Evolutionary conservation across 2,329 filamentous ascomycete genomes (phyloP).

Genomic region (Raffaelea deltoideospora): DNA sequence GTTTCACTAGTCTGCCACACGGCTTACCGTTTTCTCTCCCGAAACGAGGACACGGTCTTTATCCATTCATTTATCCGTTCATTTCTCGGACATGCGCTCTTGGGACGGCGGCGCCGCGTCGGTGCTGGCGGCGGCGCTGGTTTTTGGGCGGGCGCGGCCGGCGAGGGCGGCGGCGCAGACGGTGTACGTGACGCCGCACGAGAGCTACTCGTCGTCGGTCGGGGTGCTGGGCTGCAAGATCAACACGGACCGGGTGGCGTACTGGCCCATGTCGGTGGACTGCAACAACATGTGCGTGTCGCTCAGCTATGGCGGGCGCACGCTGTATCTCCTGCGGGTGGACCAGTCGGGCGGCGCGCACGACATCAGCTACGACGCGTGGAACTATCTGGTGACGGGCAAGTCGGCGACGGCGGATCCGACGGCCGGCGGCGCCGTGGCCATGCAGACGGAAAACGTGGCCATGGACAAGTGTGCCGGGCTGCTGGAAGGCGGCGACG

Average conservation of each 20-base stretch:
- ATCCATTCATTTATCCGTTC: too few relatives aligned
- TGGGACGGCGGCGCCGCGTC: too few relatives aligned
- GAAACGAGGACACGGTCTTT: too few relatives aligned
- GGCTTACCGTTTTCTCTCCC: too few relatives aligned
- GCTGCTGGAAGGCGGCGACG: conserved; percentile 27
- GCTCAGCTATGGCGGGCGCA: conserved; percentile 30
- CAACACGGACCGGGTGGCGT: conserved; percentile 42
- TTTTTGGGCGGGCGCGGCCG: too few relatives aligned
- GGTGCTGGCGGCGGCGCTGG: too few relatives aligned
- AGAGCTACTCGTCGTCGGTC: conserved; percentile 36
- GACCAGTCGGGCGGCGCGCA: conserved; percentile 39
- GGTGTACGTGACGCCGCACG: conserved; percentile 33
- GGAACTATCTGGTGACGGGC: conserved; percentile 37
- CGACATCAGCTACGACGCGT: conserved; percentile 45
- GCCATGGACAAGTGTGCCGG: conserved; percentile 28
- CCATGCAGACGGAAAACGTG: conserved; percentile 30
- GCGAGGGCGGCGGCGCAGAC: background rate
- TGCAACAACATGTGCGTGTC: conserved; percentile 41
- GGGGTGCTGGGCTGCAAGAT: conserved; percentile 44
- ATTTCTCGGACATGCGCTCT: too few relatives aligned
- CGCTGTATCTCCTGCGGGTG: conserved; percentile 39
- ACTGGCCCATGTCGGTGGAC: conserved; percentile 36
- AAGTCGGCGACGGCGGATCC: conserved; percentile 29
- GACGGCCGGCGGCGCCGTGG: conserved; percentile 28
- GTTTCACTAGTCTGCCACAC: too few relatives aligned